Conservation (phyloP, 257 asterid genomes). For the Nicotiana obtusifolia region DNA sequence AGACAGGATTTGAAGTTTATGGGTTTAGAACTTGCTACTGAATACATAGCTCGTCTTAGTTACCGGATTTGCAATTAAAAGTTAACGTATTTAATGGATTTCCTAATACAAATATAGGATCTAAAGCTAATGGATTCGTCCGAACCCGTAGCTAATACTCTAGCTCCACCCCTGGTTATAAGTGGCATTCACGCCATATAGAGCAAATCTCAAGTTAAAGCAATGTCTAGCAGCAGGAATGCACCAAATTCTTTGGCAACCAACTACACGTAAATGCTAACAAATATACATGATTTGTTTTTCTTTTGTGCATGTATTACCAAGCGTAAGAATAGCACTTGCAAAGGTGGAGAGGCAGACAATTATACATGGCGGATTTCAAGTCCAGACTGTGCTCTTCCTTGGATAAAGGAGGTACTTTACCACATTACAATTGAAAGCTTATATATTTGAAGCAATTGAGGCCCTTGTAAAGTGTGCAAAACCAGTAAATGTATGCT, state of each 20-base stretch:
- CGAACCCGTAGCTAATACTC: too few species aligned
- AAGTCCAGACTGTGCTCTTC: neutral
- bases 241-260: neutral
- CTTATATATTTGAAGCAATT: neutral
- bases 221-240: neutral
- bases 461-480: neutral
- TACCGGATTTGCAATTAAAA: too few species aligned
- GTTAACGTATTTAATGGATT: too few species aligned
- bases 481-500: neutral
- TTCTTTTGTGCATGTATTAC: neutral
- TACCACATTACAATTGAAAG: neutral
- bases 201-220: neutral
- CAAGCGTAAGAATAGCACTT: neutral
- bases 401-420: neutral
- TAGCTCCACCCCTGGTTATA: neutral
- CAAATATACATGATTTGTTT: neutral
- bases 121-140: too few species aligned
- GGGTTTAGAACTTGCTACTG: too few species aligned
- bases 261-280: neutral
- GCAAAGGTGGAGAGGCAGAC: neutral
- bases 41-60: too few species aligned
- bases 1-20: too few species aligned
- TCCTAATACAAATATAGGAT: too few species aligned
- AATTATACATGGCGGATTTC: neutral
- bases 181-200: neutral